A percentile compares a stretch with the other conserved stretches of the same genome.
Evolutionary conservation across 2,329 filamentous ascomycete species (phyloP).

Genomic region (Xylariaceae sp.): DNA sequence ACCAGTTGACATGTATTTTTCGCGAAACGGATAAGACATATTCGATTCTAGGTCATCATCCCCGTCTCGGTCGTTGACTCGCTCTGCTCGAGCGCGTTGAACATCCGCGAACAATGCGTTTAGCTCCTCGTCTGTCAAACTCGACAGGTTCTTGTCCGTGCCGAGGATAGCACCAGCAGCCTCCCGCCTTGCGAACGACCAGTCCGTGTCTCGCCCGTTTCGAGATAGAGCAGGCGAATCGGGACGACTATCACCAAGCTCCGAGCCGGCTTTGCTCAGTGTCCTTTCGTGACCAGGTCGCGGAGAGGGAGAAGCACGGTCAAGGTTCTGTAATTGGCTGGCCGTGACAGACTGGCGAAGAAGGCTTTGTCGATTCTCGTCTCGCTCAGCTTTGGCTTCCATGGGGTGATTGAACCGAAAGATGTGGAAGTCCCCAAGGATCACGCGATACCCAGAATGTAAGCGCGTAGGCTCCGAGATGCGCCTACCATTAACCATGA

Average conservation of each 20-base stretch:
- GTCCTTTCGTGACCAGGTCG: slow-evolving; percentile 71
- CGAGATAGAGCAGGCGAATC: slow-evolving; percentile 73
- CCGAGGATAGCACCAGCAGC: slow-evolving; percentile 89
- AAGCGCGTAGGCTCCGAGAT: slow-evolving; percentile 82
- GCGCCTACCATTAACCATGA: slow-evolving; percentile 96
- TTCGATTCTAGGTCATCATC: slow-evolving; percentile 89
- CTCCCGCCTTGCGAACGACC: slow-evolving; percentile 89
- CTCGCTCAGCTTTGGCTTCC: slow-evolving; percentile 88
- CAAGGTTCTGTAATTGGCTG: slow-evolving; percentile 57
- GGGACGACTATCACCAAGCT: slow-evolving; percentile 71
- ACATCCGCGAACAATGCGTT: slow-evolving; percentile 93
- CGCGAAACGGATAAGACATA: slow-evolving; percentile 79
- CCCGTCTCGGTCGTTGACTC: slow-evolving; percentile 68
- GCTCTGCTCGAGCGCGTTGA: slow-evolving; percentile 76
- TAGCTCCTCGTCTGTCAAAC: slow-evolving; percentile 87
- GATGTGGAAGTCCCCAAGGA: slow-evolving; percentile 96
- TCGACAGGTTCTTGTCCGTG: slow-evolving; percentile 84
- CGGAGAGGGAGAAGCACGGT: slow-evolving; percentile 51
- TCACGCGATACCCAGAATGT: slow-evolving; percentile 89
- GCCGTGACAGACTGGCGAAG: slow-evolving; percentile 76
- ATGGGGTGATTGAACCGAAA: slow-evolving; percentile 98
- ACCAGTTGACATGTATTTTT: slow-evolving; percentile 93
- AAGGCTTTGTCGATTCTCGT: slow-evolving; percentile 78
- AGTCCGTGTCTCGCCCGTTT: slow-evolving; percentile 78
- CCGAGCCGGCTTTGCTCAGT: slow-evolving; percentile 74